Percentiles rank a stretch among this genome's conserved stretches.
Conservation (phyloP, 1,284 basidiomycete species). For the Sanghuangporus sanghuang region DNA sequence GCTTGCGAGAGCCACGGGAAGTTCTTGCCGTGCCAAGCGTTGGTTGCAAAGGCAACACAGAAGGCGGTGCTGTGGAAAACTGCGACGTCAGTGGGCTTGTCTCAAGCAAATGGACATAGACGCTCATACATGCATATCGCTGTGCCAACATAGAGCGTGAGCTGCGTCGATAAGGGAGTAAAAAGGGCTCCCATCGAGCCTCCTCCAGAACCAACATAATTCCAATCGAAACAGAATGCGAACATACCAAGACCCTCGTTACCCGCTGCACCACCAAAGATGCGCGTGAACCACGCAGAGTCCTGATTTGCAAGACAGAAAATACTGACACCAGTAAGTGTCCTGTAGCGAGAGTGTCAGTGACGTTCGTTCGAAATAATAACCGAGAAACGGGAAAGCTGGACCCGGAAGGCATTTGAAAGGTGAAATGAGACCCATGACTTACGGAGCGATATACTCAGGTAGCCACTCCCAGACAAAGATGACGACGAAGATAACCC, state of each 20-base stretch:
- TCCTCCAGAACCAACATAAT: conserved; percentile 29
- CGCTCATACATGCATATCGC: conserved; percentile 27
- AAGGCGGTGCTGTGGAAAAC: conserved; percentile 30
- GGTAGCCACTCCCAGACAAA: conserved; percentile 49
- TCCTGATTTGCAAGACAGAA: conserved; percentile 52
- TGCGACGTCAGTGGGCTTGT: conserved; percentile 38
- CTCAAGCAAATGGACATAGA: background rate
- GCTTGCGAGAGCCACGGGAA: conserved; percentile 42
- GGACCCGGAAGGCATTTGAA: background rate
- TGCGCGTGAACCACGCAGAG: conserved; percentile 50
- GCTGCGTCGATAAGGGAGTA: conserved; percentile 32
- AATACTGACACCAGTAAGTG: conserved; percentile 51
- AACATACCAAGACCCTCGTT: conserved; percentile 37
- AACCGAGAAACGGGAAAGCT: background rate
- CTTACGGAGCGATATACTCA: conserved; percentile 37
- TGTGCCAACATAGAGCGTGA: conserved; percentile 28
- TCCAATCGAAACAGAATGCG: conserved; percentile 32
- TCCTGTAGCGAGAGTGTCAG: conserved; percentile 28
- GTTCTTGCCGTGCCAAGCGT: conserved; percentile 31
- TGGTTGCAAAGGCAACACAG: conserved; percentile 24
- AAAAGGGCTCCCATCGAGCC: conserved; percentile 35
- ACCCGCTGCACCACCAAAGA: conserved; percentile 47
- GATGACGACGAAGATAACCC: conserved; percentile 44
- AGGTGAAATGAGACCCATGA: conserved; percentile 16
- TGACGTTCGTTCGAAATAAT: background rate